phyloP scores from a whole-genome alignment of 129 eudicot species.

The Kitagawia praeruptora region DNA sequence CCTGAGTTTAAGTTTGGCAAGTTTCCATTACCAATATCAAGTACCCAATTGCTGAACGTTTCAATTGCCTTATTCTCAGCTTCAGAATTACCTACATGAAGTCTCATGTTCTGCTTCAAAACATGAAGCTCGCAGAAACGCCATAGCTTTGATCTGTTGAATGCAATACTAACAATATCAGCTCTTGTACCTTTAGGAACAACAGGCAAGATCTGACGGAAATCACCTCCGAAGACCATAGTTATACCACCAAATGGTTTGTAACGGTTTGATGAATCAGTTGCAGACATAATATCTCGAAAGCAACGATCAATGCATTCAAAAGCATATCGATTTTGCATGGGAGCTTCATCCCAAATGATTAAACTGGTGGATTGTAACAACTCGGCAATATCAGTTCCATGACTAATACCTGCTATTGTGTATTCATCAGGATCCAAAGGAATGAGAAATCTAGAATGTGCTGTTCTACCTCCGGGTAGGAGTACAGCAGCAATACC shows the following conservation, averaged over 20 bases:
- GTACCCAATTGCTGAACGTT: neutral
- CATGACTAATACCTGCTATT: neutral
- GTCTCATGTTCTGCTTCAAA: neutral
- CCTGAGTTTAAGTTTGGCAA: neutral
- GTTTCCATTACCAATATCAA: neutral
- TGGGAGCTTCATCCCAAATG: no score
- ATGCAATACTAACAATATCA: neutral
- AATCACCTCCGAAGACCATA: neutral
- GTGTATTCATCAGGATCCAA: neutral
- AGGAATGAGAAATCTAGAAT: neutral
- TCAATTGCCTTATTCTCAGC: neutral
- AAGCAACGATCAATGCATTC: neutral
- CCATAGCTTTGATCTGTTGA: neutral
- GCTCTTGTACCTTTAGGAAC: neutral
- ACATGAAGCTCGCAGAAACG: neutral
- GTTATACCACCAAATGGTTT: neutral
- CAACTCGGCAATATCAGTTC: neutral
- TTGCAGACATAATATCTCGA: neutral
- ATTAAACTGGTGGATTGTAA: neutral
- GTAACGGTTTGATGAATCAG: neutral
- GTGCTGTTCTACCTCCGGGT: neutral
- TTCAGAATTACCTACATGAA: neutral
- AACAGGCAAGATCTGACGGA: neutral
- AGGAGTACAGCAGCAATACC: no score
- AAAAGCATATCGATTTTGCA: neutral